These are phyloP conservation scores for Brassica rapa DNA, from an alignment of 345 rosid genomes.

Conservation along the genomic window DNA sequence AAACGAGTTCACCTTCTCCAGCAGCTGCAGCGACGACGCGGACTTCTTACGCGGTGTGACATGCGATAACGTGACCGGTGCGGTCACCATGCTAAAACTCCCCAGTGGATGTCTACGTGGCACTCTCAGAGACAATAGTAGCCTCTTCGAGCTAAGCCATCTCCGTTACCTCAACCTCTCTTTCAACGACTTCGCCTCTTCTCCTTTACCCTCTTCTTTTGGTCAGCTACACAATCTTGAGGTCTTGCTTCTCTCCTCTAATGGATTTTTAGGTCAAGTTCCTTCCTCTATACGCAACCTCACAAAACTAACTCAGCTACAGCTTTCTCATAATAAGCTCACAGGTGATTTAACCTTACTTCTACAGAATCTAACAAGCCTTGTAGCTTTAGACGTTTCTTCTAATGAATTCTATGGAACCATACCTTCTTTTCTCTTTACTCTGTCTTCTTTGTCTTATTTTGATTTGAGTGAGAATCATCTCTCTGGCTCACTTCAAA, in stretches of 20 bases:
- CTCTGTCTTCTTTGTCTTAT: background rate
- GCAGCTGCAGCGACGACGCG: slow-evolving; percentile 10
- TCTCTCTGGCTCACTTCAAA: background rate
- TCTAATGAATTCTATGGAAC: background rate
- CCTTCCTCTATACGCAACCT: slow-evolving; percentile 3
- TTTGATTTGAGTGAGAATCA: background rate
- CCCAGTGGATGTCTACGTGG: slow-evolving; percentile 1
- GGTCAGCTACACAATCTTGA: slow-evolving; percentile 4
- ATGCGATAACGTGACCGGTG: slow-evolving; percentile 35
- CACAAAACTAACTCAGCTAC: background rate
- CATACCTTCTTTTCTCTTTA: background rate
- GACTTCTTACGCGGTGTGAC: slow-evolving; percentile 16
- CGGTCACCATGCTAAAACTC: background rate
- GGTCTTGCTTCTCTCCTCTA: slow-evolving; percentile 1
- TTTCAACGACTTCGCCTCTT: slow-evolving; percentile 1
- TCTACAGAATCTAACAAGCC: background rate
- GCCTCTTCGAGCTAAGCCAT: background rate
- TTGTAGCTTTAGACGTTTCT: background rate
- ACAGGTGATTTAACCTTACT: background rate
- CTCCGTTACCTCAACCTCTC: background rate
- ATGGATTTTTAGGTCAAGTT: background rate
- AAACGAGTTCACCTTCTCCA: slow-evolving; percentile 31
- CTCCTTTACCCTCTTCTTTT: background rate
- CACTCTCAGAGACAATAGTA: background rate
- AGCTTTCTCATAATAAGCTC: background rate